Base-by-base conservation (phyloP, 176 grass and related monocot species). In the Eleusine indica region DNA sequence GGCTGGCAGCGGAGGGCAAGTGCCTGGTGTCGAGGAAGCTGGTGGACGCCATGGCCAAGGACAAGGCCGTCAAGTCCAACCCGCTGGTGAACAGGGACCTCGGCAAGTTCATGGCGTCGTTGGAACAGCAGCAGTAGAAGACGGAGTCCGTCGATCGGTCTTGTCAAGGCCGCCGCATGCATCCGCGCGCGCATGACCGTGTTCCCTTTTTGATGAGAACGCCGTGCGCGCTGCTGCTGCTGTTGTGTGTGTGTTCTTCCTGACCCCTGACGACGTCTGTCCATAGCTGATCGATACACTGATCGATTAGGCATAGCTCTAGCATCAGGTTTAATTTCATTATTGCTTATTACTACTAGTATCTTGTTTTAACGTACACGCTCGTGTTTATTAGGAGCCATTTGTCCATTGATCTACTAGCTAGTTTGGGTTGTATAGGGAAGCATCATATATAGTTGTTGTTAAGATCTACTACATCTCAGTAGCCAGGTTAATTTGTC, bases 1-100 rank as follows among this genome's bases (percentile, higher is more conserved):
- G 80, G 41, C 79, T 97, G 48, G 88, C 82, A 9, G 86, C 75
- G 8, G 83, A 89, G 76, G 92, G 83, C 70, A 89, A 30, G 83
- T 92, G 94, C 76, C 57, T 92, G 80, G 88, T 92, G 76, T 88
- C 92, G 43, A 91, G 41, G 42, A 84, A 41, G 16, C 58, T 92
- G 38, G 83, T 82, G 13, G 82, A 77, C 35, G 72, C 75, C 76
- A 57, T 94, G 56, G 76, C 77, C 52, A 80, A 75, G 42, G 90
- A 92, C 74, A 19, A 41, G 4, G 86, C 29, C 78, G 62, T 94
- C 80, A 78, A 66, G 80, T 83, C 91, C 19, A 88, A 89, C 76
- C 29, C 70, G 7, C n/a, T 68, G 74, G 56, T 97, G 12, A 87
- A 6, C 61, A 84, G 78, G 68, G 94, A 93, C 81, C 84, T 97